Percentiles rank a stretch among this genome's conserved stretches.
These are phyloP conservation scores for Lichina pygmaea DNA, from an alignment of 495 filamentous ascomycete species.

Conservation along the genomic window DNA sequence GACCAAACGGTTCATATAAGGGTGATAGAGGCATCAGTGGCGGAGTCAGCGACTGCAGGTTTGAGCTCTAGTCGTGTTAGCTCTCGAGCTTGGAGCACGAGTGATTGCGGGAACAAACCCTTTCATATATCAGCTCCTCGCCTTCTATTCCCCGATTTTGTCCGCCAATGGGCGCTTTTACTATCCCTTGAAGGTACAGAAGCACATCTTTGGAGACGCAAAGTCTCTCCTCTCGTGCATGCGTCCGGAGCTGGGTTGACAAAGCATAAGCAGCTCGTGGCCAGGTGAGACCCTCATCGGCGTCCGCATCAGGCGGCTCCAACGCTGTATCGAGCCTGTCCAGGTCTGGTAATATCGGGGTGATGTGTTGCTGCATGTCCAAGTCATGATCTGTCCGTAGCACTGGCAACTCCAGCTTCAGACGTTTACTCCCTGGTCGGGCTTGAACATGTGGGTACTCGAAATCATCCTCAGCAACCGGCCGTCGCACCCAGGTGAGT, in stretches of 20 bases:
- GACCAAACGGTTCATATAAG: conserved; percentile 16
- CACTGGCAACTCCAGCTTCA: conserved; percentile 25
- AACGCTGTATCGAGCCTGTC: neutral
- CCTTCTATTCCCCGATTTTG: neutral
- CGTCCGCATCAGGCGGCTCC: conserved; percentile 1
- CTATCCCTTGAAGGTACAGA: conserved; percentile 7
- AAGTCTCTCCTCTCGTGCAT: conserved; percentile 9
- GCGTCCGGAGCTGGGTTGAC: conserved; percentile 1
- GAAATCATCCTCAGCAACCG: conserved; percentile 2
- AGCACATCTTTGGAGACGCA: conserved; percentile 6
- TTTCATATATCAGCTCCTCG: neutral
- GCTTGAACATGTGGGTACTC: conserved; percentile 4
- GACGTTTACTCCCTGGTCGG: neutral
- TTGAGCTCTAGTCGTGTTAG: neutral
- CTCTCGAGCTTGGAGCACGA: neutral
- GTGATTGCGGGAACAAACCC: neutral
- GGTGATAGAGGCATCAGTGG: conserved; percentile 25
- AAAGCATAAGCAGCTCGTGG: neutral
- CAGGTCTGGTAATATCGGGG: neutral
- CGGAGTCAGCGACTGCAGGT: conserved; percentile 22
- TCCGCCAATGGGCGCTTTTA: conserved; percentile 2
- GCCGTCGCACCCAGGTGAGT: conserved; percentile 4
- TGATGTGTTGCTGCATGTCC: conserved; percentile 13
- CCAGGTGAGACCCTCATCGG: neutral
- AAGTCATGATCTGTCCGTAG: conserved; percentile 21